These are phyloP conservation scores for Hypomontagnella submonticulosa DNA, from an alignment of 495 filamentous ascomycete species.

Conservation along the genomic window DNA sequence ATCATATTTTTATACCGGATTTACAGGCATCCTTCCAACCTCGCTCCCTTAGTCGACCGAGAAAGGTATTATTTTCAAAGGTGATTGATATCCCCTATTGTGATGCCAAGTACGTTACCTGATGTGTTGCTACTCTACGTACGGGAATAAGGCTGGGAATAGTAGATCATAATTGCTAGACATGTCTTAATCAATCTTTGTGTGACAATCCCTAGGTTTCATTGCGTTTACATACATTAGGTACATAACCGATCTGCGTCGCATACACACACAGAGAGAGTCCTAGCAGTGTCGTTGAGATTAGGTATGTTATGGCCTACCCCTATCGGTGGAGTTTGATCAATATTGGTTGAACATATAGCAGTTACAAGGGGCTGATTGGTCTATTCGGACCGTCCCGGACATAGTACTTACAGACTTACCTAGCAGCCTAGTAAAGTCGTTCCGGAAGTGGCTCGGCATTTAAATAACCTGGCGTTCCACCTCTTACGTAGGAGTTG, in stretches of 20 bases:
- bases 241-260: not conserved
- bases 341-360: constrained; percentile 3
- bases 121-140: not conserved
- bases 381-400: constrained; percentile 3
- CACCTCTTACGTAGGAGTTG: not conserved
- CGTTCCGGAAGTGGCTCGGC: not conserved
- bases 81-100: too few species aligned
- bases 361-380: constrained; percentile 8
- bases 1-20: too few species aligned
- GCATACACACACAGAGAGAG: not conserved
- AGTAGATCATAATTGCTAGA: not conserved
- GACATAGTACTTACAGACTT: not conserved
- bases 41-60: too few species aligned
- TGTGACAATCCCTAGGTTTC: not conserved
- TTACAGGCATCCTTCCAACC: too few species aligned
- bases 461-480: constrained; percentile 2
- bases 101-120: too few species aligned
- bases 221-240: not conserved
- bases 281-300: not conserved
- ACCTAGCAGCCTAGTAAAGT: too few species aligned
- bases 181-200: not conserved
- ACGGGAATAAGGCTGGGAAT: not conserved
- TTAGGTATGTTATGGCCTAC: not conserved
- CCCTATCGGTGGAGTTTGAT: not conserved
- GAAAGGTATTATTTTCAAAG: too few species aligned